Base-by-base conservation (phyloP, 495 filamentous ascomycete species). In the Diplogelasinospora grovesii region DNA sequence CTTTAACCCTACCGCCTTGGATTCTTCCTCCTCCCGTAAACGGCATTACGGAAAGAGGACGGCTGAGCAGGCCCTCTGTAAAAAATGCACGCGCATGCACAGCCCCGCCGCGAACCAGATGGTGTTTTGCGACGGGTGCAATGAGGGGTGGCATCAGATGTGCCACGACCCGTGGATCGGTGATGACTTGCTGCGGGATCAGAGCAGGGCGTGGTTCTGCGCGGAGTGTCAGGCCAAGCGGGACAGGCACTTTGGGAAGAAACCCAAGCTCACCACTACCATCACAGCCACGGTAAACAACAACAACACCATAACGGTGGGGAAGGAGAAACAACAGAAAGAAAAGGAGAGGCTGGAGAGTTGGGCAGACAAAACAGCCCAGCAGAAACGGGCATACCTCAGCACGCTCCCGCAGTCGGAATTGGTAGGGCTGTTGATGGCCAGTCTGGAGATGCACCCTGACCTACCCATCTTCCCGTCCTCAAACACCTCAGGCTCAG, bases 71-170 rank as follows among this genome's bases (percentile, higher is more conserved):
- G 63, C 68, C 16, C 44, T 82, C 10, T 97, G 92, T 62, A 82
- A 79, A 41, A 71, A 79, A 50, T 98, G 92, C 63, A 74, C 81
- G 34, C 71, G 92, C 27, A 79, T 85, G 7, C 77, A 86, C 36
- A 85, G 80, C 40, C 83, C 88, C 0, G 57, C 69, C 13, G 78
- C 57, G 43, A 98, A 98, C 60, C 74, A 79, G 65, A 95, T 98
- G 41, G 92, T 97, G 6, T 92, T 95, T 57, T 98, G 92, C 64
- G 89, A 95, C 60, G 82, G 79, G 9, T 98, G 92, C 67, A 89
- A 92, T 55, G 71, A 70, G 8, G 76, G 82, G 11, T 98, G 89
- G 78, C 92, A 98, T 59, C 89, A 95, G 60, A 74, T 75, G 46
- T 97, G 92, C 53, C 89, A 96, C 59, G 78, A 92, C 48, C 89